Evolutionary conservation across 2,329 filamentous ascomycete species (phyloP).

Genomic region (Bipolaris oryzae): DNA sequence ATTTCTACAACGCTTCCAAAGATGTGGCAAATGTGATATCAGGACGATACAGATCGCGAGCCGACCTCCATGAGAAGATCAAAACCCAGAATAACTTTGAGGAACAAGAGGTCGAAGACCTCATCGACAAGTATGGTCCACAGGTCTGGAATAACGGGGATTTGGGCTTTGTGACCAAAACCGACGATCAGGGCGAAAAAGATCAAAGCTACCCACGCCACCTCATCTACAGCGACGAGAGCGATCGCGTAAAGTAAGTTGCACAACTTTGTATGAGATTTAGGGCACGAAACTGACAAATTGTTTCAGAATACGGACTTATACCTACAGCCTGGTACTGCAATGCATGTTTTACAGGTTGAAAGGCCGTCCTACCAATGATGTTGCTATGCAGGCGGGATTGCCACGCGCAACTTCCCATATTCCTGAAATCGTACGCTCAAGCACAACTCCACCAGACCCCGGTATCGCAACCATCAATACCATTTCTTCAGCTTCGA

Average conservation of each 20-base stretch:
- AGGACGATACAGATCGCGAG: not conserved
- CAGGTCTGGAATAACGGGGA: not conserved
- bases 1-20: not conserved
- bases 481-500: not conserved
- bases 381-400: not conserved
- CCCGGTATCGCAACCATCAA: not conserved
- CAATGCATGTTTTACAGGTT: not conserved
- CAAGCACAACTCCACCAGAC: not conserved
- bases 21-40: not conserved
- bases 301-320: not conserved
- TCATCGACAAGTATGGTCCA: not conserved
- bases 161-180: not conserved
- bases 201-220: not conserved
- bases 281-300: not conserved
- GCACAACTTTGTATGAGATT: not conserved
- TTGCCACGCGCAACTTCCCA: not conserved
- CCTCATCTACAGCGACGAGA: not conserved
- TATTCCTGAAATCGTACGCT: not conserved
- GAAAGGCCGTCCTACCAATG: not conserved
- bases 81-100: not conserved
- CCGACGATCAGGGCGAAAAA: not conserved
- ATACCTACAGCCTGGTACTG: not conserved
- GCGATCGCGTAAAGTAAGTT: not conserved
- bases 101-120: not conserved
- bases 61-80: not conserved